Conservation (phyloP, 2,329 filamentous ascomycete genomes). For the Calonectria henricotiae region DNA sequence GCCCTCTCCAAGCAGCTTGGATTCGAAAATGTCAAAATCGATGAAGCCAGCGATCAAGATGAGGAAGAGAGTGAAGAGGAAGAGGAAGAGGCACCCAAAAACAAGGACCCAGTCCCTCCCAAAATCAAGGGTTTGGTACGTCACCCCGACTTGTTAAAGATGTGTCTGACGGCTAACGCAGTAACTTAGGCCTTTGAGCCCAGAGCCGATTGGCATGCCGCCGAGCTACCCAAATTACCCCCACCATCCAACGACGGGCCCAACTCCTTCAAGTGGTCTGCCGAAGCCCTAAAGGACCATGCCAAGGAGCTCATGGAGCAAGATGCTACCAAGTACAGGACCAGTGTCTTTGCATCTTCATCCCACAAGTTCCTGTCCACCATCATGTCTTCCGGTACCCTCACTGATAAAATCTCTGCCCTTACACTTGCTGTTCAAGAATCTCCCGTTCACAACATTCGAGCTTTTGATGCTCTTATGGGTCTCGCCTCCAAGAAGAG, state of each 20-base stretch:
- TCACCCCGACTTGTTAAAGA: constrained; percentile 26
- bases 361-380: constrained; percentile 97
- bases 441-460: constrained; percentile 93
- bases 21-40: constrained; percentile 55
- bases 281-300: constrained; percentile 75
- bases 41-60: constrained; percentile 60
- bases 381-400: constrained; percentile 96
- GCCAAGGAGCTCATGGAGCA: constrained; percentile 82
- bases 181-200: constrained; percentile 70
- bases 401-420: constrained; percentile 97
- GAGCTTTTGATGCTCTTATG: constrained; percentile 89
- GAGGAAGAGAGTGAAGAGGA: constrained; percentile 58
- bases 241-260: constrained; percentile 64
- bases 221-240: constrained; percentile 63
- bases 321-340: constrained; percentile 83
- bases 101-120: constrained; percentile 52
- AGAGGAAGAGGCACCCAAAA: constrained; percentile 53
- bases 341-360: constrained; percentile 83
- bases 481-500: constrained; percentile 92
- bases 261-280: constrained; percentile 61
- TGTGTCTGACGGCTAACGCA: constrained; percentile 57
- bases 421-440: constrained; percentile 96
- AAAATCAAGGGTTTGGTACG: constrained; percentile 59
- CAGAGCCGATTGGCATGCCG: constrained; percentile 72
- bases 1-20: constrained; percentile 61